Conservation (phyloP, 164 flowering plant species). For the Chimonanthus salicifolius region DNA sequence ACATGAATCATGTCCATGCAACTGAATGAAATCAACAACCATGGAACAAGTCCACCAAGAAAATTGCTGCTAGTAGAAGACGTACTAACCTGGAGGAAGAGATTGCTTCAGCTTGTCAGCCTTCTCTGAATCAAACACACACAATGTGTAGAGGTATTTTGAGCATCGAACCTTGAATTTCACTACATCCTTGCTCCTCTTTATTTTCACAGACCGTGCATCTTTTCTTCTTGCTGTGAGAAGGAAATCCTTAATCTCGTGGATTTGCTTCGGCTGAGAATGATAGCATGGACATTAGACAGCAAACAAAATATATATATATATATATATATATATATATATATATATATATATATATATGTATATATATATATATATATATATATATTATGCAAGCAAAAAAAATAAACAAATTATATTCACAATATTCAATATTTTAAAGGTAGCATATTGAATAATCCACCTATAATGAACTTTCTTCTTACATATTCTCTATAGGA, state of each 20-base stretch:
- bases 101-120: constrained; percentile 83
- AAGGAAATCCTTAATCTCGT: constrained; percentile 83
- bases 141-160: constrained; percentile 66
- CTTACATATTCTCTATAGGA: no score
- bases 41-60: no score
- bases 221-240: constrained; percentile 82
- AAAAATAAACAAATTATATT: no score
- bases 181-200: constrained; percentile 69
- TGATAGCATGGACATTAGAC: not conserved
- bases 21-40: no score
- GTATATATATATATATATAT: no score
- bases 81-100: constrained; percentile 61
- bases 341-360: no score
- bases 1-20: no score
- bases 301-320: not conserved
- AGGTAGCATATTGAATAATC: no score
- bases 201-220: constrained; percentile 72
- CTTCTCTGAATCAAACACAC: constrained; percentile 64
- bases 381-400: no score
- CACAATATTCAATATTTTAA: no score
- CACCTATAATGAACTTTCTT: no score
- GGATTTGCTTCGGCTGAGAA: constrained; percentile 71
- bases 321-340: no score
- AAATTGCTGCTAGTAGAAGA: not conserved
- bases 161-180: constrained; percentile 89